Conservation (phyloP, 345 rosid genomes). For the Eucalyptus regnans region DNA sequence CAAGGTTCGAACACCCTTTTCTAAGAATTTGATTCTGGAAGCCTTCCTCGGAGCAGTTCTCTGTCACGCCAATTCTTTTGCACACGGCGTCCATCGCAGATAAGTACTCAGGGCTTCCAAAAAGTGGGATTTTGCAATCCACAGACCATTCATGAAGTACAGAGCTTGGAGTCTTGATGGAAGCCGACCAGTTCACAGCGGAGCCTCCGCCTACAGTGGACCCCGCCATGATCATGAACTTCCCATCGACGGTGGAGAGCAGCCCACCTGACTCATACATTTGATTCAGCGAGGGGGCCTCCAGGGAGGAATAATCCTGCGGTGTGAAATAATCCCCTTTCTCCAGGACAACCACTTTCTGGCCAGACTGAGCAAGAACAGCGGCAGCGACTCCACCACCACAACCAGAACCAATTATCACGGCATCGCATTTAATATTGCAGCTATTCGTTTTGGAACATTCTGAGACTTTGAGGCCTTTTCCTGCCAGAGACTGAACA, state of each 20-base stretch:
- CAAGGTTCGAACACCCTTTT: conserved; percentile 2
- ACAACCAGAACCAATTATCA: conserved; percentile 7
- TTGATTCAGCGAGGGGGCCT: conserved; percentile 1
- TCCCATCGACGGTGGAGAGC: not conserved
- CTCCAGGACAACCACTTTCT: conserved; percentile 7
- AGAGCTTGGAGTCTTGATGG: conserved; percentile 1
- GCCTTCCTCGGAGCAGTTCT: not conserved
- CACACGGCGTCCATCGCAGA: conserved; percentile 1
- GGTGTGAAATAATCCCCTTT: conserved; percentile 5
- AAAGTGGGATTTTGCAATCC: not conserved
- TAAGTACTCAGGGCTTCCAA: not conserved
- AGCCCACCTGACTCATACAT: conserved; percentile 2
- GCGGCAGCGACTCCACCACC: conserved; percentile 9
- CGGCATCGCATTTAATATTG: conserved; percentile 1
- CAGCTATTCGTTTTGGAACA: not conserved
- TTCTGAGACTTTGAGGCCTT: not conserved
- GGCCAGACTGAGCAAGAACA: conserved; percentile 4
- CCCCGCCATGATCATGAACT: not conserved
- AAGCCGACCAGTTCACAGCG: conserved; percentile 6
- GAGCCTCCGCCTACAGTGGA: conserved; percentile 12
- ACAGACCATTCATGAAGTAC: conserved; percentile 7
- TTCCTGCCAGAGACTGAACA: not conserved
- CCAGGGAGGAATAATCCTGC: conserved; percentile 3
- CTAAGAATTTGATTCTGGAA: conserved; percentile 5
- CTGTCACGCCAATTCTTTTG: conserved; percentile 1